Evolutionary conservation across 2,329 filamentous ascomycete genomes (phyloP).

Genomic region (Epicoccum sorghinum): DNA sequence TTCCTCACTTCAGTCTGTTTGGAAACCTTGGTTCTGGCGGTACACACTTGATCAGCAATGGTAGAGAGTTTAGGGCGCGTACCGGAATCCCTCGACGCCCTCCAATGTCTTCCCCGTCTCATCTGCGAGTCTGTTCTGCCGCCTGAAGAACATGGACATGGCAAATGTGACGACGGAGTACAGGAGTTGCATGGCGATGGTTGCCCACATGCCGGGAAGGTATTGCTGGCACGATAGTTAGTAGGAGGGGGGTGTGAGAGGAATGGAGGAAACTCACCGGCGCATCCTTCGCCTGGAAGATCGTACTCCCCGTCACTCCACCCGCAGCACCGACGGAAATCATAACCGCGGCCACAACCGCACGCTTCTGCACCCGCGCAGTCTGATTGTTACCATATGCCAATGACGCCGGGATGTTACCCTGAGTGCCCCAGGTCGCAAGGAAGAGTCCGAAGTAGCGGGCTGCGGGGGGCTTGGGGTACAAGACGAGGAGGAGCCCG

Average conservation of each 20-base stretch:
- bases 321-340: constrained; percentile 34
- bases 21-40: no score
- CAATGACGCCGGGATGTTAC: constrained; percentile 26
- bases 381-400: constrained; percentile 42
- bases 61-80: constrained; percentile 22
- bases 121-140: constrained; percentile 31
- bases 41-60: no score
- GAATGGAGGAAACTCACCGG: constrained; percentile 21
- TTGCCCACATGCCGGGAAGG: constrained; percentile 38
- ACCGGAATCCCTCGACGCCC: constrained; percentile 36
- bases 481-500: constrained; percentile 30
- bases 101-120: constrained; percentile 29
- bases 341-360: constrained; percentile 39
- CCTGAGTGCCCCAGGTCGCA: constrained; percentile 28
- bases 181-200: constrained; percentile 33
- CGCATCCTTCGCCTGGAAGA: constrained; percentile 35
- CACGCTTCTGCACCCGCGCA: constrained; percentile 37
- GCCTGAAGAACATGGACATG: constrained; percentile 34
- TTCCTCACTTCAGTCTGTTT: no score
- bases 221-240: constrained; percentile 21
- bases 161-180: constrained; percentile 30
- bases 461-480: constrained; percentile 26
- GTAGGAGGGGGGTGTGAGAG: no score
- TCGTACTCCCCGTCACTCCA: constrained; percentile 33
- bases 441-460: constrained; percentile 36